Conservation (phyloP, 2,329 filamentous ascomycete genomes). For the Huntiella savannae region DNA sequence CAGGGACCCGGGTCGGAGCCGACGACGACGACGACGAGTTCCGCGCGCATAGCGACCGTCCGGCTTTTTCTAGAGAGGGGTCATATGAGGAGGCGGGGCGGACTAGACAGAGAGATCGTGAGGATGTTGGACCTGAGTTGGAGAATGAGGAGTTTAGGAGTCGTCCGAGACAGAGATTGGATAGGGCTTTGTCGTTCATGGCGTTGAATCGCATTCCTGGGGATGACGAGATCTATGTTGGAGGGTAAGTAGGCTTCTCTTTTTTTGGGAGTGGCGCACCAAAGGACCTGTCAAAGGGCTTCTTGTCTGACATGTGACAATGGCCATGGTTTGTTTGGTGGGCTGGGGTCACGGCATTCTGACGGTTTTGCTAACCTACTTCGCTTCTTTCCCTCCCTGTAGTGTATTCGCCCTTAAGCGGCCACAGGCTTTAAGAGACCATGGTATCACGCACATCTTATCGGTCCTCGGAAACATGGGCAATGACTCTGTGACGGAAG, state of each 20-base stretch:
- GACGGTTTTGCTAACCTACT: not conserved
- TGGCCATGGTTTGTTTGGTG: too few relatives aligned
- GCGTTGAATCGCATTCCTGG: slow-evolving; percentile 25
- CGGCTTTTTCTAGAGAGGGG: not conserved
- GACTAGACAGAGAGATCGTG: not conserved
- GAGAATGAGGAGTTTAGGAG: slow-evolving; percentile 9
- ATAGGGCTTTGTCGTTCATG: slow-evolving; percentile 17
- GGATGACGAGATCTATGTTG: slow-evolving; percentile 22
- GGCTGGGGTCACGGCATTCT: too few relatives aligned
- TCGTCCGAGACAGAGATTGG: slow-evolving; percentile 7
- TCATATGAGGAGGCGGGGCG: not conserved
- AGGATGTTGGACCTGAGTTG: not conserved
- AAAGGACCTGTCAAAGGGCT: too few relatives aligned
- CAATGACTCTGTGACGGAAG: slow-evolving; percentile 17
- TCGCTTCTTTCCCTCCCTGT: slow-evolving; percentile 9
- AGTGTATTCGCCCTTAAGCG: slow-evolving; percentile 67
- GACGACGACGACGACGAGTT: not conserved
- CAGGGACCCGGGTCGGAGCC: too few relatives aligned
- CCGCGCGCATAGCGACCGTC: not conserved
- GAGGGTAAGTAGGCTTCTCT: slow-evolving; percentile 18
- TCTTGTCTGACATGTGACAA: too few relatives aligned
- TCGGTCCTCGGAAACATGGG: slow-evolving; percentile 43
- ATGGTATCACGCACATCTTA: slow-evolving; percentile 76
- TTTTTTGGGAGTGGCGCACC: not conserved
- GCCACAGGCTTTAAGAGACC: slow-evolving; percentile 47